A percentile compares a stretch with the other conserved stretches of the same genome.
Evolutionary conservation across 306 rosid species (phyloP).

Genomic region (Crotalaria pallida): DNA sequence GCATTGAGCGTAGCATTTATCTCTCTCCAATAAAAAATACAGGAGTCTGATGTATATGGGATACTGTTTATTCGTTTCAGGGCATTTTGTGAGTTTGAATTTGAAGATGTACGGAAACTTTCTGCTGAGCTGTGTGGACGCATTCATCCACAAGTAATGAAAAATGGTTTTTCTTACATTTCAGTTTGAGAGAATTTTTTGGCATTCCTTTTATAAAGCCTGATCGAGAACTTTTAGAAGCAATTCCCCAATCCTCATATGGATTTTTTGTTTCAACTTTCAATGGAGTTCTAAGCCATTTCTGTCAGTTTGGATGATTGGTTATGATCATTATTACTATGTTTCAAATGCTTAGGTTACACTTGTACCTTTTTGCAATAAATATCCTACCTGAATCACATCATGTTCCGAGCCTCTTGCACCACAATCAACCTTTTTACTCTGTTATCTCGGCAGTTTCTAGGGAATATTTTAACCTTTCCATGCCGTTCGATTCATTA

Average conservation of each 20-base stretch:
- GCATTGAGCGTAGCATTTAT: neutral
- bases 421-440: slow-evolving; percentile 4
- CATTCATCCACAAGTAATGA: slow-evolving; percentile 77
- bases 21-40: slow-evolving; percentile 15
- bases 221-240: slow-evolving; percentile 14
- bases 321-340: neutral
- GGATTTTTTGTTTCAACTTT: neutral
- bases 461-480: slow-evolving; percentile 16
- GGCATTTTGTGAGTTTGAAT: slow-evolving; percentile 68
- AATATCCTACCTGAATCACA: neutral
- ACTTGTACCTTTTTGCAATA: neutral
- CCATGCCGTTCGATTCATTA: slow-evolving; percentile 23
- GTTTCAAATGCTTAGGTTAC: neutral
- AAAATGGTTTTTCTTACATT: slow-evolving; percentile 15
- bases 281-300: neutral
- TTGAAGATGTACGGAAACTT: slow-evolving; percentile 78
- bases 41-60: slow-evolving; percentile 9
- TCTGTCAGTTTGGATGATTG: slow-evolving; percentile 5
- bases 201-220: neutral
- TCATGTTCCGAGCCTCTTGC: slow-evolving; percentile 6
- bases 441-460: neutral
- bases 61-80: slow-evolving; percentile 31
- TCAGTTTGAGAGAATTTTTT: neutral
- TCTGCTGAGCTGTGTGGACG: slow-evolving; percentile 96
- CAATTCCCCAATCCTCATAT: neutral